These are phyloP conservation scores for Herpotrichia juniperi DNA, from an alignment of 2,329 filamentous ascomycete genomes.

Conservation along the genomic window DNA sequence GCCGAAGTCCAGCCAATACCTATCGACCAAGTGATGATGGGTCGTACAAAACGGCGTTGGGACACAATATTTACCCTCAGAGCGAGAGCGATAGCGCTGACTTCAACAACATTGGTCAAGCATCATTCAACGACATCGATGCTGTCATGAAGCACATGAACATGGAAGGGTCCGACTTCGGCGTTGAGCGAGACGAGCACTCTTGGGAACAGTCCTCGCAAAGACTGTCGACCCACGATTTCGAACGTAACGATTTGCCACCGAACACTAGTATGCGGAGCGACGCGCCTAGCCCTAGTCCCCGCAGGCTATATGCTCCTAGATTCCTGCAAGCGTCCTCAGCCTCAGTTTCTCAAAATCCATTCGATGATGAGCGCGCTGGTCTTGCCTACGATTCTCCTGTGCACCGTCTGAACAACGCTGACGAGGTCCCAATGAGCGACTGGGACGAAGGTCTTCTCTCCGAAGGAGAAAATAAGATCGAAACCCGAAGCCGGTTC, in stretches of 20 bases:
- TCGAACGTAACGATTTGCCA: constrained; percentile 37
- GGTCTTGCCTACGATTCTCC: constrained; percentile 61
- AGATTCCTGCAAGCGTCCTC: constrained; percentile 39
- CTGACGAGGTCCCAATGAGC: constrained; percentile 72
- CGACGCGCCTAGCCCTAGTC: constrained; percentile 76
- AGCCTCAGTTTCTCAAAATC: constrained; percentile 55
- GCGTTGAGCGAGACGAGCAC: constrained; percentile 69
- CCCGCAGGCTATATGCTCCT: constrained; percentile 56
- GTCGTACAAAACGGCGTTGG: constrained; percentile 46
- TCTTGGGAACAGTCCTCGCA: constrained; percentile 45
- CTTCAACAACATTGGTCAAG: constrained; percentile 42
- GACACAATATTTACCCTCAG: constrained; percentile 41
- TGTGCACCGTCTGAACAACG: constrained; percentile 68
- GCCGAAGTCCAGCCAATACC: constrained; percentile 46
- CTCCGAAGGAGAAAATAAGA: constrained; percentile 75
- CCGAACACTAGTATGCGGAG: constrained; percentile 60
- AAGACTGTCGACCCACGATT: constrained; percentile 39
- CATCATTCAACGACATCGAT: constrained; percentile 83
- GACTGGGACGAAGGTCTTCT: constrained; percentile 92
- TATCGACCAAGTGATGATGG: constrained; percentile 49
- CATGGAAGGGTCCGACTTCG: constrained; percentile 73
- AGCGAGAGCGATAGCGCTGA: constrained; percentile 46
- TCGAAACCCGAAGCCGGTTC: constrained; percentile 81
- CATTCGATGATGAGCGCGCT: constrained; percentile 68
- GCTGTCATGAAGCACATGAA: constrained; percentile 89